A percentile compares a stretch with the other conserved stretches of the same genome.
Evolutionary conservation across 257 asterid genomes (phyloP).

Genomic region (Penstemon barbatus): DNA sequence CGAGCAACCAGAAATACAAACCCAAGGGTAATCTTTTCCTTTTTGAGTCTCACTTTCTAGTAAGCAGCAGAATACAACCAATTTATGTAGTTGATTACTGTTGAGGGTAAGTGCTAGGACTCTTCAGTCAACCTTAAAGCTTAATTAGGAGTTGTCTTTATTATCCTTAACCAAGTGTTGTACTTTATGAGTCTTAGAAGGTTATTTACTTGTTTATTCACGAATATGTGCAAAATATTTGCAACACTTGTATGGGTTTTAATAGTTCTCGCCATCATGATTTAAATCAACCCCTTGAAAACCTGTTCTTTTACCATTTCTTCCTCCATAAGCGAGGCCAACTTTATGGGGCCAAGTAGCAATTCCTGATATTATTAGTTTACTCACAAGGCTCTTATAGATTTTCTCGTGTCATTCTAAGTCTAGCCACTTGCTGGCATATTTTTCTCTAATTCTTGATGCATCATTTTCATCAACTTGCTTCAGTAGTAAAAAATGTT

Average conservation of each 20-base stretch:
- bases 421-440: not conserved
- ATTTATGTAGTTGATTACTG: not conserved
- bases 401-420: not conserved
- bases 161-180: not conserved
- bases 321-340: not conserved
- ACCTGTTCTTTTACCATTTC: not conserved
- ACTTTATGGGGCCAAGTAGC: slow-evolving; percentile 4
- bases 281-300: not conserved
- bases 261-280: too few relatives aligned
- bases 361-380: too few relatives aligned
- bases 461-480: not conserved
- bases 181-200: not conserved
- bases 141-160: not conserved
- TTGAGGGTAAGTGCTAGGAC: not conserved
- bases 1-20: slow-evolving; percentile 37
- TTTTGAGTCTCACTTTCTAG: not conserved
- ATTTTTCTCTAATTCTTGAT: not conserved
- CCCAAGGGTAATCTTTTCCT: slow-evolving; percentile 46
- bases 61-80: not conserved
- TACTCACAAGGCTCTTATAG: not conserved
- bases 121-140: not conserved
- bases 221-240: not conserved
- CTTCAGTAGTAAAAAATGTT: not conserved
- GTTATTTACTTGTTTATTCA: not conserved
- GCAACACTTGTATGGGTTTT: too few relatives aligned